Percentiles rank a stretch among this genome's conserved stretches.
These are phyloP conservation scores for Diphasiastrum complanatum DNA, from an alignment of 83 land plant species.

Conservation along the genomic window DNA sequence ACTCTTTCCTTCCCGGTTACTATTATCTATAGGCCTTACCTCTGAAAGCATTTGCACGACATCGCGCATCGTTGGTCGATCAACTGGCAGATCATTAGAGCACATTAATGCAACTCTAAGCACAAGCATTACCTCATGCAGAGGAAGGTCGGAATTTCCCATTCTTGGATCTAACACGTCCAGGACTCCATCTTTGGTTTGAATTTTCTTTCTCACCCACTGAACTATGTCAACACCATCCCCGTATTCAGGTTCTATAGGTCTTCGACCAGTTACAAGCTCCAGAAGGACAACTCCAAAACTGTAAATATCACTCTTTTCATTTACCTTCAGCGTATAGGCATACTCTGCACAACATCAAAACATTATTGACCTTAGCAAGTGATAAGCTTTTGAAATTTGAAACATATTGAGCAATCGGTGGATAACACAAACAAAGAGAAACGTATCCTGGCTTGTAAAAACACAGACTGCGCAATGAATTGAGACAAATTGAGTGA, in stretches of 20 bases:
- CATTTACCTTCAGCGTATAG: constrained; percentile 44
- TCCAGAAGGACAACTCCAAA: constrained; percentile 57
- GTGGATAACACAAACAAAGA: too few species aligned
- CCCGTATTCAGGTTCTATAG: constrained; percentile 50
- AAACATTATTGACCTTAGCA: not conserved
- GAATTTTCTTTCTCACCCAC: constrained; percentile 37
- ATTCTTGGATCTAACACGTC: not conserved
- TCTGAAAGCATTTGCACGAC: too few species aligned
- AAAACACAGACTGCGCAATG: too few species aligned
- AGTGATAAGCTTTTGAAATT: not conserved
- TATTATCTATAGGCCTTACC: too few species aligned
- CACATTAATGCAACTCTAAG: not conserved
- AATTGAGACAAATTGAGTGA: too few species aligned
- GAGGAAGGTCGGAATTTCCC: not conserved
- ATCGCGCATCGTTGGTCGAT: constrained; percentile 10
- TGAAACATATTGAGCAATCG: not conserved
- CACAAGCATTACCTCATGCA: constrained; percentile 1
- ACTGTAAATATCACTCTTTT: constrained; percentile 68
- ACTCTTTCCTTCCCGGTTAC: too few species aligned
- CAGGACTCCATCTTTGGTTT: not conserved
- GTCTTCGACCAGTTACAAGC: constrained; percentile 58
- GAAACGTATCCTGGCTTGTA: too few species aligned
- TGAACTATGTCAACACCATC: constrained; percentile 54
- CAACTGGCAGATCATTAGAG: not conserved
- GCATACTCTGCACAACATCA: constrained; percentile 36